A percentile compares a stretch with the other conserved stretches of the same genome.
These are phyloP conservation scores for Ophiosphaerella herpotricha DNA, from an alignment of 2,329 filamentous ascomycete species.

Conservation along the genomic window DNA sequence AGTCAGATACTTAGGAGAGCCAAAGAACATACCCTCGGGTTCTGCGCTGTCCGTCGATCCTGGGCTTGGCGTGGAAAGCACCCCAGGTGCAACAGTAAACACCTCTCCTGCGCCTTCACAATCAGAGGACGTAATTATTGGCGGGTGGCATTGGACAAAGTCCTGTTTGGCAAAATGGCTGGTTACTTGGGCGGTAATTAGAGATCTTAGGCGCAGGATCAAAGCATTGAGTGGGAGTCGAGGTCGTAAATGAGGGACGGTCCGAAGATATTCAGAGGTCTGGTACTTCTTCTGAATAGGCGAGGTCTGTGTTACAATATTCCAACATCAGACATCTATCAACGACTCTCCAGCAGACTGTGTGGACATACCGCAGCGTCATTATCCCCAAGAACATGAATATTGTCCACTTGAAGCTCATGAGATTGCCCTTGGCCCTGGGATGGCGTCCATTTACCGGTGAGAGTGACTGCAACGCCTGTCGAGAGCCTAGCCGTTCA, in stretches of 20 bases:
- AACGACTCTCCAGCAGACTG: not conserved
- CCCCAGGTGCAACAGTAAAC: constrained; percentile 65
- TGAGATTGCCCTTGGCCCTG: constrained; percentile 71
- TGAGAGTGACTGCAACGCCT: constrained; percentile 78
- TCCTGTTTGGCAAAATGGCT: constrained; percentile 73
- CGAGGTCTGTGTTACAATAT: constrained; percentile 65
- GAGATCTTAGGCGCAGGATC: constrained; percentile 80
- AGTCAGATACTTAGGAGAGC: constrained; percentile 86
- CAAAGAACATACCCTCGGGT: constrained; percentile 69
- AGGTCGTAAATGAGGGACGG: constrained; percentile 82
- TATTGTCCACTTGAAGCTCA: constrained; percentile 75
- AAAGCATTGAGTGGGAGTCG: constrained; percentile 81
- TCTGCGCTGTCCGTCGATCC: constrained; percentile 28
- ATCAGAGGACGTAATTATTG: constrained; percentile 93
- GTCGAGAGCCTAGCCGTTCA: constrained; percentile 68
- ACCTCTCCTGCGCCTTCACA: constrained; percentile 97
- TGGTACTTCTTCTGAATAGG: constrained; percentile 98
- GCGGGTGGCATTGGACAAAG: constrained; percentile 86
- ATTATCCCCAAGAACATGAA: constrained; percentile 75
- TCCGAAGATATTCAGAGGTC: constrained; percentile 83
- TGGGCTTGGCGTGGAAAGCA: constrained; percentile 20
- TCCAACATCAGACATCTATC: constrained; percentile 18
- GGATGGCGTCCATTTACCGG: constrained; percentile 76
- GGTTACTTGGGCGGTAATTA: constrained; percentile 72
- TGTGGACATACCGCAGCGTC: constrained; percentile 71